Evolutionary conservation across 768 basidiomycete genomes (phyloP).

Genomic region (Cubamyces sp.): DNA sequence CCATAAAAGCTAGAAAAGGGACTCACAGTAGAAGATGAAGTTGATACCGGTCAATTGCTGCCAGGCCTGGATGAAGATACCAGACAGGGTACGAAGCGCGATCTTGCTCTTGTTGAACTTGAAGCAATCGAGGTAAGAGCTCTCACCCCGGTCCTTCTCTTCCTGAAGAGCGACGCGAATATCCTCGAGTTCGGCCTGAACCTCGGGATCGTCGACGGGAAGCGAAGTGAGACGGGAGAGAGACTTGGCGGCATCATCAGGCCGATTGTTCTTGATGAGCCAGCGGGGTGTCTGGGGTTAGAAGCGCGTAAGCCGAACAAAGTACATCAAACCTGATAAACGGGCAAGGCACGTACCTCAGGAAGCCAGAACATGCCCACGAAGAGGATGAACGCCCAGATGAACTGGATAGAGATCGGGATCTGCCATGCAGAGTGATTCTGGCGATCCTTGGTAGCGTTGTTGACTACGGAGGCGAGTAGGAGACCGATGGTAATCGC

Average conservation of each 20-base stretch:
- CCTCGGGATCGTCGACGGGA: slow-evolving; percentile 51
- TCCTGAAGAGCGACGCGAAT: slow-evolving; percentile 60
- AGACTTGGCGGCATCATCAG: slow-evolving; percentile 56
- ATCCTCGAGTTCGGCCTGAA: slow-evolving; percentile 52
- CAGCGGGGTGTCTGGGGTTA: slow-evolving; percentile 65
- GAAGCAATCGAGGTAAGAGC: slow-evolving; percentile 68
- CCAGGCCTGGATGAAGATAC: slow-evolving; percentile 74
- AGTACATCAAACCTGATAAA: neutral
- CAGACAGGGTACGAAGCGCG: slow-evolving; percentile 70
- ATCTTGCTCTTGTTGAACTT: slow-evolving; percentile 53
- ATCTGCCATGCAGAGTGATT: slow-evolving; percentile 61
- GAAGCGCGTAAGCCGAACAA: neutral
- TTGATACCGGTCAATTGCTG: slow-evolving; percentile 83
- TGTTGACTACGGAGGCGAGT: slow-evolving; percentile 65
- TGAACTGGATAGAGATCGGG: slow-evolving; percentile 77
- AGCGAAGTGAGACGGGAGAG: slow-evolving; percentile 64
- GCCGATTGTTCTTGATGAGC: slow-evolving; percentile 66
- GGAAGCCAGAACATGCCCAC: slow-evolving; percentile 73
- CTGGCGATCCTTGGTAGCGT: slow-evolving; percentile 58
- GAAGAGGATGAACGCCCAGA: slow-evolving; percentile 71
- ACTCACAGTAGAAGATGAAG: slow-evolving; percentile 53
- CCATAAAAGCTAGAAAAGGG: neutral
- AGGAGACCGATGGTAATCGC: slow-evolving; percentile 74
- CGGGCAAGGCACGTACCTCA: slow-evolving; percentile 37
- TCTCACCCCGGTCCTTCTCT: slow-evolving; percentile 60